Base-by-base conservation (phyloP, 2,329 filamentous ascomycete species). In the Fusarium foetens region DNA sequence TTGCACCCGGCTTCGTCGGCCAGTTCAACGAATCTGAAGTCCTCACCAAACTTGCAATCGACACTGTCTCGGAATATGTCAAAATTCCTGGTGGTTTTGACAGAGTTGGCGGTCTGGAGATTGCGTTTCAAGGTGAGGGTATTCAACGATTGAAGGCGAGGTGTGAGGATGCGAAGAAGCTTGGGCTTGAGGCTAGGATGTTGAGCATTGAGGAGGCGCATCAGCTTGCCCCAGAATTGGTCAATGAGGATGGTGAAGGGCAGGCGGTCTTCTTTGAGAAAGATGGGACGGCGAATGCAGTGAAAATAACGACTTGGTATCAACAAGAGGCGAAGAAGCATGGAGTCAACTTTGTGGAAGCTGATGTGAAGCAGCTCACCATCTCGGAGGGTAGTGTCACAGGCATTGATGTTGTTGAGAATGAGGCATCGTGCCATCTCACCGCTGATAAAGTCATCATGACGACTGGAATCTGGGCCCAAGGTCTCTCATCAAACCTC, bases 11-110 rank as follows among this genome's bases (percentile, higher is more conserved):
- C 0, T 76, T 77, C 13, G 41, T 77, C 6, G 75, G 75, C 2
- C 75, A 77, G 9, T 77, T 72, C 51, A 77, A 77, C 13, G 75
- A 77, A 8, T 77, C 75, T 0, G 46, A 71, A 2, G 33, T 76
- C 1, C 70, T 77, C 19, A 75, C 75, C 8, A 72, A 55, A 7
- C 68, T 77, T 3, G 75, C 75, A 5, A 59, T 77, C 36, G 66
- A 74, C 8, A 74, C 62, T 6, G 75, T 77, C 2, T 52, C 63
- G 0, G 73, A 77, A n/a, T 75, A 75, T 31, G 38, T 49, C 33
- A 68, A 72, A n/a, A 65, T 77, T 0, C 75, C 75, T 0, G 66
- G 70, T 14, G 75, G 75, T 0, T 77, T 77, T 10, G 60, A 77
- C 0, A 42, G 55, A 5, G 75, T 76, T 1, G 75, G 75, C 0